Conservation (phyloP, 73 alveolate genomes). For the Paramecium sonneborni region DNA sequence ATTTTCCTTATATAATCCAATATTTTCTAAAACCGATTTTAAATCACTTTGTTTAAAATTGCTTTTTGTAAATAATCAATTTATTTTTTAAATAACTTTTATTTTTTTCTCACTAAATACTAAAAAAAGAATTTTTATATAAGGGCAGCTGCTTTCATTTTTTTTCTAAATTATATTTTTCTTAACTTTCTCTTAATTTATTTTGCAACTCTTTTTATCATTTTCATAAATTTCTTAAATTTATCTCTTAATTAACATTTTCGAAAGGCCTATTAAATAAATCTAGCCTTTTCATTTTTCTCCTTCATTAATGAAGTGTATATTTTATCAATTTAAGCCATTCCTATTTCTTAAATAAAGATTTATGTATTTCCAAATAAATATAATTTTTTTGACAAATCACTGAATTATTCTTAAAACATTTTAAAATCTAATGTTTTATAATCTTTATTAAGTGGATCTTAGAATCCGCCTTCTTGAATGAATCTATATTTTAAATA, state of each 20-base stretch:
- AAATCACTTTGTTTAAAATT: not conserved
- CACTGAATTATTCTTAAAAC: not conserved
- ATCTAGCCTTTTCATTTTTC: not conserved
- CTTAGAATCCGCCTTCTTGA: not conserved
- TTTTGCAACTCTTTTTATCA: not conserved
- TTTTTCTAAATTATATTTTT: not conserved
- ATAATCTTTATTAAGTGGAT: constrained; percentile 25
- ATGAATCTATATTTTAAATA: constrained; percentile 81
- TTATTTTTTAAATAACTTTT: not conserved
- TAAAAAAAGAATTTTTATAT: not conserved
- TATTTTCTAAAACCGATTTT: not conserved
- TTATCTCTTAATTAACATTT: not conserved
- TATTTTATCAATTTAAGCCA: not conserved
- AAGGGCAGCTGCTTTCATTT: not conserved
- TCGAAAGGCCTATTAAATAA: not conserved
- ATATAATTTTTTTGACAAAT: not conserved
- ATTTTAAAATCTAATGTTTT: constrained; percentile 27
- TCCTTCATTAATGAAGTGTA: not conserved
- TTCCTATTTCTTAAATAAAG: constrained; percentile 16
- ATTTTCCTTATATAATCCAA: not conserved
- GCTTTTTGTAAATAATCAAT: not conserved
- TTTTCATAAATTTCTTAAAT: not conserved
- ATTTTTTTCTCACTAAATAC: not conserved
- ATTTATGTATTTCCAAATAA: constrained; percentile 60
- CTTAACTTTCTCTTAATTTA: not conserved